Conservation (phyloP, 768 basidiomycete species). For the Tulasnella calospora region DNA sequence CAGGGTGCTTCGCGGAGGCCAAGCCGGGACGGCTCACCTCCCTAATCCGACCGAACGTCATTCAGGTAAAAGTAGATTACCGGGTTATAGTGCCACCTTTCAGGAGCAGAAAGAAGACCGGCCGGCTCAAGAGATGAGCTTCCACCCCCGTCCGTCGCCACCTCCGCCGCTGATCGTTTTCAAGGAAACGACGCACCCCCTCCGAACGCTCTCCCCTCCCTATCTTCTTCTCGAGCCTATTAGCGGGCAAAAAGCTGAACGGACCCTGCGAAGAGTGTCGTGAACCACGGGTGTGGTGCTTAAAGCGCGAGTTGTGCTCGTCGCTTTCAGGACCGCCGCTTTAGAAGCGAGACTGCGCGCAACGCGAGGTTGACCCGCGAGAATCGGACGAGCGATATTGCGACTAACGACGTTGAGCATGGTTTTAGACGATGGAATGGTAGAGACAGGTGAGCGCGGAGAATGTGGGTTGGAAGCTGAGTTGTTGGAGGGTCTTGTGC, state of each 20-base stretch:
- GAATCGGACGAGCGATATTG: neutral
- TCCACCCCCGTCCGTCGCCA: neutral
- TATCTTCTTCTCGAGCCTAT: neutral
- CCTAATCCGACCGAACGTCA: neutral
- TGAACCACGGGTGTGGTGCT: slow-evolving; percentile 9
- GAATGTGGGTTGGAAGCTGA: slow-evolving; percentile 1
- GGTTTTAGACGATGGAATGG: neutral
- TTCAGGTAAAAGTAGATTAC: neutral
- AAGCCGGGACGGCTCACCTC: neutral
- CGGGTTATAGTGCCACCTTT: neutral
- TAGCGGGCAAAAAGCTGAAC: neutral
- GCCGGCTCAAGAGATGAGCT: neutral
- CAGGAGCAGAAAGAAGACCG: neutral
- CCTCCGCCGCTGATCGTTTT: neutral
- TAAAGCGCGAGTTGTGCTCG: neutral
- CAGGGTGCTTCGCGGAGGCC: neutral
- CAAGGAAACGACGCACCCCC: neutral
- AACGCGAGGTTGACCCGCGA: neutral
- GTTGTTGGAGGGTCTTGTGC: neutral
- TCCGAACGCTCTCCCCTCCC: neutral
- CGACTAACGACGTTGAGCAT: slow-evolving; percentile 6
- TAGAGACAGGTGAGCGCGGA: neutral
- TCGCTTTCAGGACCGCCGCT: neutral
- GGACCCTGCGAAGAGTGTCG: neutral
- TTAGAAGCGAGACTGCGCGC: slow-evolving; percentile 3